Base-by-base conservation (phyloP, 306 rosid genomes). In the Vachellia pachyceras region DNA sequence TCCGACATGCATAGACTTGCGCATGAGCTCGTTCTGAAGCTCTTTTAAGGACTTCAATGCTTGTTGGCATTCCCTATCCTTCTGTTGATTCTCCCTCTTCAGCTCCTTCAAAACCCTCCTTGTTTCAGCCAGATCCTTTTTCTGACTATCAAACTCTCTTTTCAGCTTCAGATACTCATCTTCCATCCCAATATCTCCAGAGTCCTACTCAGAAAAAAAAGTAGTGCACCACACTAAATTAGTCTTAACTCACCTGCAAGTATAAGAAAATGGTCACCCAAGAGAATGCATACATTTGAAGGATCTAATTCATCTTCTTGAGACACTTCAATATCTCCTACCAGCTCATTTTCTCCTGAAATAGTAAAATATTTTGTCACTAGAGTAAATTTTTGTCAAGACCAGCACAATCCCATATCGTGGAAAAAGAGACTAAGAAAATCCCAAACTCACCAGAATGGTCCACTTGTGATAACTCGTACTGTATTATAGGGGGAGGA, bases 1-100 rank as follows among this genome's bases (percentile, higher is more conserved):
- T 83, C 99, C 99, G n/a, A 95, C 97, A 45, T 95, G 97, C 98
- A 93, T 93, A 13, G 99, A 95, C 89, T 93, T 95, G 92, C 97
- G 98, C 99, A 95, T 93, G 84, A 95, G 98, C 90, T 95, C 99
- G 78, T 90, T 90, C 77, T 89, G 99, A 75, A 95, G 97, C 61
- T 95, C 94, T 47, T 87, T 76, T 37, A 92, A 86, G 54, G 97
- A 91, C 50, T 79, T 92, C 87, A 88, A 86, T 72, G 97, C 95
- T 88, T 94, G 90, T 72, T 81, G 87, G 79, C 97, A 91, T 64
- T 92, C 98, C 40, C 70, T 87, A 29, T 82, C 87, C 91, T 92
- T 94, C 23, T 77, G 75, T 49, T 84, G 85, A 44, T 92, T 91
- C 75, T 91, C 91, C 87, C 68, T 90, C 85, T 82, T 90, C 46